Base-by-base conservation (phyloP, 345 rosid species). In the Arabidopsis suecica region DNA sequence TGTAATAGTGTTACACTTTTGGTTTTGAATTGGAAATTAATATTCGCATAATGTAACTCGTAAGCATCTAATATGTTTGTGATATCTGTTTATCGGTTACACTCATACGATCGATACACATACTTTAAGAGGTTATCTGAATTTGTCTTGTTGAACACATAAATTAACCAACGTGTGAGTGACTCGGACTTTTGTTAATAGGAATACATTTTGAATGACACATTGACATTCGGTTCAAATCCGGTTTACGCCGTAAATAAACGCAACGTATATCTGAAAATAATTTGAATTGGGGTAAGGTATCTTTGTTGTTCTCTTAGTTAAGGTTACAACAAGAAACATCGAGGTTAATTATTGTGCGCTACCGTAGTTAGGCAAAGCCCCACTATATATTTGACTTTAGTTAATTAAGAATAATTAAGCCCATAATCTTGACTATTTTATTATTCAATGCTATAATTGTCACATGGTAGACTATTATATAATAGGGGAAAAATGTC, bases 311-410 rank as follows among this genome's bases (percentile, higher is more conserved):
- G 44, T 58, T 32, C n/a, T 13, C 30, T 8, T 11, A 36, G 22
- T 12, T 68, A 37, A 57, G 67, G 33, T 65, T 57, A 30, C 34
- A 57, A 9, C 33, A 61, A 69, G 49, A 54, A 51, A 73, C 37
- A 50, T 12, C 51, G 47, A 18, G 23, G 32, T 51, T 50, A 33
- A 33, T 53, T 14, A 68, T 42, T 18, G 22, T 61, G 55, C 49
- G 28, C 64, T n/a, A 34, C 55, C 38, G 33, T 63, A 55, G 67
- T 56, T 64, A 57, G 72, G 76, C 67, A 70, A 64, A 71, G 10
- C 50, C 16, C 71, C 61, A 77, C 47, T 71, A 47, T 28, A 28
- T 36, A 70, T 44, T 77, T 47, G 54, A 70, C 38, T 77, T 65
- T 36, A 62, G 49, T 53, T 61, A 53, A 53, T 13, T 63, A 55